These are phyloP conservation scores for Botrytis fabae DNA, from an alignment of 2,329 filamentous ascomycete species.

Conservation along the genomic window DNA sequence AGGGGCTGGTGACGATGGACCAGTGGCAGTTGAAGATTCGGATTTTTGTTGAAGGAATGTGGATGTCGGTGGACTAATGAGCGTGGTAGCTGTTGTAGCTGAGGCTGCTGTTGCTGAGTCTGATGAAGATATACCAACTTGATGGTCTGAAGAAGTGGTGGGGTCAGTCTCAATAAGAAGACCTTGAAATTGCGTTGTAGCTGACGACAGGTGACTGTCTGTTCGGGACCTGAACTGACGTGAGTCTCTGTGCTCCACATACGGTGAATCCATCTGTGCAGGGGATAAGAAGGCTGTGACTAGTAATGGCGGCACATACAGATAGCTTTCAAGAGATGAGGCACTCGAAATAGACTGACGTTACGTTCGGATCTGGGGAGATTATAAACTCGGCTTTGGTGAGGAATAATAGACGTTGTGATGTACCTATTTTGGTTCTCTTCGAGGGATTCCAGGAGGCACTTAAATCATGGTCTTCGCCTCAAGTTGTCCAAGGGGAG, in stretches of 20 bases:
- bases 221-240: conserved; percentile 40
- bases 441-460: conserved; percentile 36
- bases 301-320: conserved; percentile 33
- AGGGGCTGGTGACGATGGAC: conserved; percentile 28
- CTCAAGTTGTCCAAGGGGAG: conserved; percentile 33
- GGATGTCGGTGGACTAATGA: conserved; percentile 20
- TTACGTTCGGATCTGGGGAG: conserved; percentile 24
- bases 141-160: conserved; percentile 28
- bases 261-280: conserved; percentile 38
- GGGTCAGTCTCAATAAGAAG: conserved; percentile 35
- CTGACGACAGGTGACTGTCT: conserved; percentile 39
- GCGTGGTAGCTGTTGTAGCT: conserved; percentile 20
- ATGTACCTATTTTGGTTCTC: conserved; percentile 38
- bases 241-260: conserved; percentile 41
- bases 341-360: conserved; percentile 24
- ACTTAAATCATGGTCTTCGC: conserved; percentile 36
- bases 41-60: conserved; percentile 23
- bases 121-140: conserved; percentile 30
- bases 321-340: conserved; percentile 29
- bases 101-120: conserved; percentile 32
- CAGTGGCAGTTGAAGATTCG: conserved; percentile 20
- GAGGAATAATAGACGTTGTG: conserved; percentile 30
- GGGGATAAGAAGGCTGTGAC: conserved; percentile 36
- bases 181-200: conserved; percentile 37
- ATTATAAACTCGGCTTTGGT: conserved; percentile 23